Conservation (phyloP, 2,329 filamentous ascomycete species). For the Calonectria hawksworthii region DNA sequence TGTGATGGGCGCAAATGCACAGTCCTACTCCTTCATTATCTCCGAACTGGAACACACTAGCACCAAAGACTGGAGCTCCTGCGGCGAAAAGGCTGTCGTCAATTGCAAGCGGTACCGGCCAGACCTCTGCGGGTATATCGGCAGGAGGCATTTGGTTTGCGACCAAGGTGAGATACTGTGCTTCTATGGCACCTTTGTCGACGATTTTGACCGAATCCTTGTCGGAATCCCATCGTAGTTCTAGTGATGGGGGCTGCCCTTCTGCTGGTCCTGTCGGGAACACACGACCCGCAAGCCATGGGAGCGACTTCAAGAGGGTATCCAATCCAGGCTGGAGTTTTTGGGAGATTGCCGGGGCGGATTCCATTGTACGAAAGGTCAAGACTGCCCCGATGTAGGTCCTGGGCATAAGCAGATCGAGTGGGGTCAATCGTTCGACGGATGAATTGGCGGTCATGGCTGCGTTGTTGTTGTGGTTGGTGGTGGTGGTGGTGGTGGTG, state of each 20-base stretch:
- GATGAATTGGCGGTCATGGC: neutral
- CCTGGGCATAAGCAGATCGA: slow-evolving; percentile 27
- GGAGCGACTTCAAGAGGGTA: neutral
- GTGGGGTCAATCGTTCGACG: slow-evolving; percentile 12
- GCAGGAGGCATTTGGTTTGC: slow-evolving; percentile 2
- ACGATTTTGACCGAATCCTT: neutral
- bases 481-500: neutral
- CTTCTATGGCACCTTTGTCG: neutral
- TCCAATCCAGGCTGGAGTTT: neutral
- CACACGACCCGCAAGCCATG: slow-evolving; percentile 12
- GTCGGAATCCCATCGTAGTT: slow-evolving; percentile 8
- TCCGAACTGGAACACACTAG: slow-evolving; percentile 10
- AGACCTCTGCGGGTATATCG: neutral
- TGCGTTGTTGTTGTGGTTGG: neutral
- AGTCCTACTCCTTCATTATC: slow-evolving; percentile 17
- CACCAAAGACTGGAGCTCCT: neutral
- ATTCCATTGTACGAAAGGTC: slow-evolving; percentile 16
- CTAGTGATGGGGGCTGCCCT: neutral
- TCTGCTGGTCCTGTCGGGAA: neutral
- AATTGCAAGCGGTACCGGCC: neutral
- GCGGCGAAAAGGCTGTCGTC: slow-evolving; percentile 1
- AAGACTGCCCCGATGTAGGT: slow-evolving; percentile 19
- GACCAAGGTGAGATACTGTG: neutral
- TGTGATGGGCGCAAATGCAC: slow-evolving; percentile 23
- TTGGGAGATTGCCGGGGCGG: neutral